phyloP scores from a whole-genome alignment of 2,329 filamentous ascomycete species.

The Xylariaceae sp. region DNA sequence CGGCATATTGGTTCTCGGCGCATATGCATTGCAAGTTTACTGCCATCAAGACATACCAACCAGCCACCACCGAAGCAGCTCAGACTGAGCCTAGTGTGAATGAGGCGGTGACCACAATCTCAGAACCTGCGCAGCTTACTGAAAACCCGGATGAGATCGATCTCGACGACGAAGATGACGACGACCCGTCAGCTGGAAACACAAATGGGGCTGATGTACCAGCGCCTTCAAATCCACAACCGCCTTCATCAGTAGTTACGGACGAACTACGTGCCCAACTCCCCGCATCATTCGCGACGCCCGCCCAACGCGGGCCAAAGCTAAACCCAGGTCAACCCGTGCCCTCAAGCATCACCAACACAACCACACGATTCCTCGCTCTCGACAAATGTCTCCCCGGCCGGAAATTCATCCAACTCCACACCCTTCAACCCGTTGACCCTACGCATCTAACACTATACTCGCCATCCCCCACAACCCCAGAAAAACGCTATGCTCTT shows the following conservation, averaged over 20 bases:
- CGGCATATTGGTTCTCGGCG: constrained; percentile 89
- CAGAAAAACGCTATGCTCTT: constrained; percentile 61
- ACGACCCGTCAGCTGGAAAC: constrained; percentile 31
- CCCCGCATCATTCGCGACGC: constrained; percentile 73
- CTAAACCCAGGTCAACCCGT: constrained; percentile 65
- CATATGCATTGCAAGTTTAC: constrained; percentile 91
- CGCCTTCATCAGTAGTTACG: constrained; percentile 52
- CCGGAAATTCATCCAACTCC: constrained; percentile 82
- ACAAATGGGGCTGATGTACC: constrained; percentile 21
- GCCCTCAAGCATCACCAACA: constrained; percentile 78
- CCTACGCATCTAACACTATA: constrained; percentile 34
- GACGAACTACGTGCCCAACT: constrained; percentile 75
- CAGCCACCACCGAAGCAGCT: constrained; percentile 35
- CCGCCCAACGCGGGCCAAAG: constrained; percentile 46
- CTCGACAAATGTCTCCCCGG: constrained; percentile 88
- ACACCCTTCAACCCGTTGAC: constrained; percentile 64
- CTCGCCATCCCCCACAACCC: constrained; percentile 23
- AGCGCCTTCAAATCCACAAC: constrained; percentile 23
- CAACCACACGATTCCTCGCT: constrained; percentile 81
- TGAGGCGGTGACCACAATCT: constrained; percentile 15
- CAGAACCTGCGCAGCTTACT: constrained; percentile 9
- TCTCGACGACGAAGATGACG: constrained; percentile 57
- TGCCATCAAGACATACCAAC: constrained; percentile 66
- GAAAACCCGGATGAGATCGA: constrained; percentile 60
- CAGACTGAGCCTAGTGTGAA: neutral